phyloP scores from a whole-genome alignment of 345 rosid species.

The Erodium maritimum region DNA sequence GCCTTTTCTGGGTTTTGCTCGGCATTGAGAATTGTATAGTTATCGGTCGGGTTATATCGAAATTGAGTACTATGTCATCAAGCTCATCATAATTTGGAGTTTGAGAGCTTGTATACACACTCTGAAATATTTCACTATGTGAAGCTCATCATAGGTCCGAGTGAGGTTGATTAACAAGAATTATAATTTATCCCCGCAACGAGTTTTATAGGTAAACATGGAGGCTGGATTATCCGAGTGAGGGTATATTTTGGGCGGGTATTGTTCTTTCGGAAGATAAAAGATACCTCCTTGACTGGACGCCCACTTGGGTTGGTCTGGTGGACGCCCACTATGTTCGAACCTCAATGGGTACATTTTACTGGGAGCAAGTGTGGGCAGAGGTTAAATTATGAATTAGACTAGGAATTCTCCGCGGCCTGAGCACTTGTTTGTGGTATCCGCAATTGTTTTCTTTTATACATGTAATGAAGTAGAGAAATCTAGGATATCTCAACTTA shows the following conservation, averaged over 20 bases:
- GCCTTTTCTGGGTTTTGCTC: too few relatives aligned
- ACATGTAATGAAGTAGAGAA: background rate
- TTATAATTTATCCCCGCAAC: too few relatives aligned
- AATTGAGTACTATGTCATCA: background rate
- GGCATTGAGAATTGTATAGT: too few relatives aligned
- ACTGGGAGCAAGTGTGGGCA: too few relatives aligned
- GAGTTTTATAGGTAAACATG: background rate
- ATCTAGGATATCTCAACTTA: too few relatives aligned
- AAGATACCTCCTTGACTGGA: background rate
- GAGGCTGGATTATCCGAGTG: background rate
- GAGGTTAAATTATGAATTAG: too few relatives aligned
- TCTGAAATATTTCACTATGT: background rate
- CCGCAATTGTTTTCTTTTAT: background rate
- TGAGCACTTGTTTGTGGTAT: background rate
- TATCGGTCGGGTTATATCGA: too few relatives aligned
- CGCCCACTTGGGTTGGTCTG: too few relatives aligned
- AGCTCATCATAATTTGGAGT: background rate
- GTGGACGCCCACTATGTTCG: too few relatives aligned
- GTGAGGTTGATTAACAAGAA: background rate
- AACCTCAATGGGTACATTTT: too few relatives aligned
- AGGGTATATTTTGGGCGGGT: background rate
- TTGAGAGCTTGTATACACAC: background rate
- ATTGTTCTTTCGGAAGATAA: background rate
- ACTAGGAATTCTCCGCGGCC: too few relatives aligned
- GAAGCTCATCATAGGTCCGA: background rate